phyloP scores from a whole-genome alignment of 371 early-diverging fungal genomes.

The Enterospora canceri region DNA sequence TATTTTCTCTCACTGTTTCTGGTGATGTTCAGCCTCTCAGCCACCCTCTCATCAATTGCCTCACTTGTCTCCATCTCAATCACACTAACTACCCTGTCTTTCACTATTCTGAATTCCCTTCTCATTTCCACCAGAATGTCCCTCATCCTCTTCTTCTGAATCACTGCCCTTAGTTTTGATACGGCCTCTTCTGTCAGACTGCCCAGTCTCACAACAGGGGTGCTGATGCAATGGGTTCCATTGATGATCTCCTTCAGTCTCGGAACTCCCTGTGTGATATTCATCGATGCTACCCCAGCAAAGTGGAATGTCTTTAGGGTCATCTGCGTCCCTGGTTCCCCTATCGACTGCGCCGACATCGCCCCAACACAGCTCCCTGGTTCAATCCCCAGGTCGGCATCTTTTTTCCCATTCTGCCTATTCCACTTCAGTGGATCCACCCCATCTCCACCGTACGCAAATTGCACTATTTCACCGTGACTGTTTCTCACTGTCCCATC shows the following conservation, averaged over 20 bases:
- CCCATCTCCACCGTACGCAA: slow-evolving; percentile 32
- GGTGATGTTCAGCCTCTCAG: slow-evolving; percentile 63
- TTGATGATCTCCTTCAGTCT: slow-evolving; percentile 84
- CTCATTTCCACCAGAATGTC: neutral
- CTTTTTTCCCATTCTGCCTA: neutral
- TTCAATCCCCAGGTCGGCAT: slow-evolving; percentile 60
- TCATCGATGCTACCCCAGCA: slow-evolving; percentile 96
- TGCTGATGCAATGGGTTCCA: slow-evolving; percentile 64
- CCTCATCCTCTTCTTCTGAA: slow-evolving; percentile 72
- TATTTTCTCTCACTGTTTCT: slow-evolving; percentile 51
- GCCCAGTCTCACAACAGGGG: slow-evolving; percentile 73
- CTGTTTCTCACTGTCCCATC: slow-evolving; percentile 52
- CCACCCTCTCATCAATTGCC: neutral
- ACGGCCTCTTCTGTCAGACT: slow-evolving; percentile 17
- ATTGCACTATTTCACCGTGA: slow-evolving; percentile 24
- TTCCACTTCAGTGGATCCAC: slow-evolving; percentile 16
- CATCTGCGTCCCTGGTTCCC: slow-evolving; percentile 99
- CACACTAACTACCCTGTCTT: slow-evolving; percentile 63
- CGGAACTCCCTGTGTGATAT: slow-evolving; percentile 95
- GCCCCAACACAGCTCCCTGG: slow-evolving; percentile 74
- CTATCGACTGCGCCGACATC: slow-evolving; percentile 88
- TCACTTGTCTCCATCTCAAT: too few species aligned
- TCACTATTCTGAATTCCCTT: slow-evolving; percentile 68
- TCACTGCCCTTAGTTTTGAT: slow-evolving; percentile 72
- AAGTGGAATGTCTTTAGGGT: slow-evolving; percentile 99